Conservation (phyloP, 1,139 yeast species). For the Sugiyamaella neomexicana region DNA sequence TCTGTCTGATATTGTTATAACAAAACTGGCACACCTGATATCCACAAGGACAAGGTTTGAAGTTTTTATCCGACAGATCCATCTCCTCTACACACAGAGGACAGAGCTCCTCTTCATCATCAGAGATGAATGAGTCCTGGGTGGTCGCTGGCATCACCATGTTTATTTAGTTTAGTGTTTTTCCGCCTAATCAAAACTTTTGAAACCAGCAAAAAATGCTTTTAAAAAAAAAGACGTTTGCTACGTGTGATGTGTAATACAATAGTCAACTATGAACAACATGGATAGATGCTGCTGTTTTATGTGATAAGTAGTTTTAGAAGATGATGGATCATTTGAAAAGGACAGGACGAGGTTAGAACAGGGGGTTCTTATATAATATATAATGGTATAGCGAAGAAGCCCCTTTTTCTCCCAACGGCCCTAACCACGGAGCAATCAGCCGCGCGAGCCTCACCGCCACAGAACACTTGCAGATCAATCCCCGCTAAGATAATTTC, state of each 20-base stretch:
- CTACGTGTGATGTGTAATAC: conserved; percentile 2
- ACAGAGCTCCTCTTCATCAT: conserved; percentile 78
- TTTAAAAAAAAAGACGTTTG: neutral
- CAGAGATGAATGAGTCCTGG: conserved; percentile 59
- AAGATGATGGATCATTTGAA: neutral
- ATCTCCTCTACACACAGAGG: conserved; percentile 97
- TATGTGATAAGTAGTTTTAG: no score
- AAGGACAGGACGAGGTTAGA: neutral
- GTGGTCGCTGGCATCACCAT: conserved; percentile 19
- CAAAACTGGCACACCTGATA: conserved; percentile 98
- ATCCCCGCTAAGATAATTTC: conserved; percentile 9
- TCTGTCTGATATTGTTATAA: conserved; percentile 92
- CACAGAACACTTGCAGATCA: neutral
- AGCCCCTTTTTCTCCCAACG: neutral
- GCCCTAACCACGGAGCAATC: neutral
- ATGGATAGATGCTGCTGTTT: neutral
- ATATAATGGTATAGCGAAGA: neutral
- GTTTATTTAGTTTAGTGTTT: neutral
- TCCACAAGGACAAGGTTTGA: conserved; percentile 99
- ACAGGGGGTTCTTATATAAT: neutral
- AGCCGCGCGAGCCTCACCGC: neutral
- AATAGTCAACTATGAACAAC: neutral
- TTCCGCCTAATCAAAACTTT: neutral
- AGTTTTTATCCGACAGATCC: conserved; percentile 94
- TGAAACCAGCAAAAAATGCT: no score